phyloP scores from a whole-genome alignment of 2,329 filamentous ascomycete species.

The Plectosphaerella cucumerina region DNA sequence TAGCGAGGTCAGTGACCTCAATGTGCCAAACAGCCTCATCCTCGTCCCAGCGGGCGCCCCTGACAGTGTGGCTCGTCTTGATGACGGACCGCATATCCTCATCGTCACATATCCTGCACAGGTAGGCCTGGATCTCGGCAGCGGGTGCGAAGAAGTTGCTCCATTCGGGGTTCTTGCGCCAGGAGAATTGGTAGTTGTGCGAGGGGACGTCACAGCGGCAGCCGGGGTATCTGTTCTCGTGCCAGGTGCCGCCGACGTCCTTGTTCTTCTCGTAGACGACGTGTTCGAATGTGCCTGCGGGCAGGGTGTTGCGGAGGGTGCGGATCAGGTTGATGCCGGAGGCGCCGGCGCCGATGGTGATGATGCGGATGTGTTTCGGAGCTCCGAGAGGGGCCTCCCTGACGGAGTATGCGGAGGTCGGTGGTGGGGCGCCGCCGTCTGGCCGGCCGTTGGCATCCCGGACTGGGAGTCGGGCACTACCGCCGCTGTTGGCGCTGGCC shows the following conservation, averaged over 20 bases:
- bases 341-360: slow-evolving; percentile 12
- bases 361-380: slow-evolving; percentile 9
- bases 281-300: slow-evolving; percentile 33
- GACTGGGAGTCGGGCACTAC: neutral
- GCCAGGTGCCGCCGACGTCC: slow-evolving; percentile 54
- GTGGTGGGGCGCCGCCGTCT: neutral
- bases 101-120: slow-evolving; percentile 42
- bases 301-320: slow-evolving; percentile 36
- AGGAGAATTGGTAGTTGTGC: slow-evolving; percentile 61
- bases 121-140: slow-evolving; percentile 52
- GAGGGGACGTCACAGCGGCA: slow-evolving; percentile 53
- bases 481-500: slow-evolving; percentile 6
- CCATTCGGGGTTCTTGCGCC: slow-evolving; percentile 57
- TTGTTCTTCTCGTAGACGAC: slow-evolving; percentile 53
- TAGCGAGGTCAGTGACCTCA: slow-evolving; percentile 31
- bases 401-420: slow-evolving; percentile 5
- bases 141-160: slow-evolving; percentile 51
- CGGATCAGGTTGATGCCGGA: slow-evolving; percentile 24
- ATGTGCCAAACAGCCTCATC: slow-evolving; percentile 36
- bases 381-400: slow-evolving; percentile 10
- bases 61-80: slow-evolving; percentile 37
- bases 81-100: slow-evolving; percentile 39
- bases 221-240: slow-evolving; percentile 55
- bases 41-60: slow-evolving; percentile 41
- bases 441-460: neutral